Evolutionary conservation across 139 green algal species (phyloP).

Genomic region (Chlamydomonas schloesseri): DNA sequence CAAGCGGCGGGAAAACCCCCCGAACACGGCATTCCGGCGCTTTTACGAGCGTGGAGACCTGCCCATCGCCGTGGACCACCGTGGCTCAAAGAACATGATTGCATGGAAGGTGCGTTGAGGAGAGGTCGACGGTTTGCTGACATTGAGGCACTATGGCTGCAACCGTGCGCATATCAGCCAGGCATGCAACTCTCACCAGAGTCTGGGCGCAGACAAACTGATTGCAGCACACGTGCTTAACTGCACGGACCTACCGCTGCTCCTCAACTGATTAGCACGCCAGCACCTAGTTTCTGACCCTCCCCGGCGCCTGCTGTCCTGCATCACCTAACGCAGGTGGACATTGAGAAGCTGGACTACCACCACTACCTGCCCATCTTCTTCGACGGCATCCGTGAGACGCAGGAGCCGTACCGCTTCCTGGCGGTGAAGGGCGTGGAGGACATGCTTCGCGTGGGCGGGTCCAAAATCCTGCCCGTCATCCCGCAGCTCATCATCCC

Average conservation of each 20-base stretch:
- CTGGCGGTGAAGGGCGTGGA: constrained; percentile 86
- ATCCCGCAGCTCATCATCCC: constrained; percentile 93
- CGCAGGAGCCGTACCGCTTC: constrained; percentile 90
- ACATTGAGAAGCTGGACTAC: constrained; percentile 87
- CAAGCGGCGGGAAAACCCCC: constrained; percentile 72
- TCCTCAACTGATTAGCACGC: too few species aligned
- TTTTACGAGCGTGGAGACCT: constrained; percentile 91
- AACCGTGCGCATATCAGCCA: too few species aligned
- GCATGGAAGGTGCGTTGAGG: constrained; percentile 77
- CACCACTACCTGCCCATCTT: constrained; percentile 95
- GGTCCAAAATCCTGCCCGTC: constrained; percentile 83
- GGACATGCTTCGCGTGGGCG: constrained; percentile 82
- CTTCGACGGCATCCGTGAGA: constrained; percentile 90
- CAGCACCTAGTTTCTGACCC: too few species aligned
- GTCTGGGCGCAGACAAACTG: too few species aligned
- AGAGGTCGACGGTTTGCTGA: too few species aligned
- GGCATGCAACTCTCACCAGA: too few species aligned
- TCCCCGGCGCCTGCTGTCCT: too few species aligned
- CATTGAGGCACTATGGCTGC: too few species aligned
- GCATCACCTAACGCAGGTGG: too few species aligned
- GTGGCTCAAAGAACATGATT: constrained; percentile 84
- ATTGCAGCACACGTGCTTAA: too few species aligned
- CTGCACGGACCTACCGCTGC: too few species aligned
- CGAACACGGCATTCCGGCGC: constrained; percentile 84
- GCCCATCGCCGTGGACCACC: constrained; percentile 85